These are phyloP conservation scores for Cyberlindnera euphorbiiphila DNA, from an alignment of 805 yeast genomes.

Conservation along the genomic window DNA sequence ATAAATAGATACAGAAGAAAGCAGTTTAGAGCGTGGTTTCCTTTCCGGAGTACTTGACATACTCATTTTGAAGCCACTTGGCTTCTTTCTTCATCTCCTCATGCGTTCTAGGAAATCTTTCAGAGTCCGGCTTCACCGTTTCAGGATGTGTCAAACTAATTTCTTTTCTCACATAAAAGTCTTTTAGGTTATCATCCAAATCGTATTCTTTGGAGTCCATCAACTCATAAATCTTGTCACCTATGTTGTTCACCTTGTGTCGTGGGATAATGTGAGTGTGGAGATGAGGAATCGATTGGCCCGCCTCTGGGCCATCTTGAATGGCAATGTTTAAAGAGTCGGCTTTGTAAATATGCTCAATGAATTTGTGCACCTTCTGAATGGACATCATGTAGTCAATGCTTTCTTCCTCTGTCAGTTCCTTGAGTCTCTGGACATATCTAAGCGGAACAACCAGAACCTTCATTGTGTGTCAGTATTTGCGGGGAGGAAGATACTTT, in stretches of 20 bases:
- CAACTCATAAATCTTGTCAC: slow-evolving; percentile 69
- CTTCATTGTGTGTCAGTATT: background rate
- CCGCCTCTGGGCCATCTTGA: slow-evolving; percentile 95
- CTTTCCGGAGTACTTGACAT: slow-evolving; percentile 20
- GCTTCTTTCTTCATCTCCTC: slow-evolving; percentile 78
- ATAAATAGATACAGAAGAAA: slow-evolving; percentile 1
- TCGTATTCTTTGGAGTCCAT: slow-evolving; percentile 54
- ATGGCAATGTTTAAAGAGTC: slow-evolving; percentile 86
- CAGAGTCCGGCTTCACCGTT: slow-evolving; percentile 43
- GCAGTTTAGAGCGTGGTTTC: background rate
- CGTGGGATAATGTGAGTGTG: slow-evolving; percentile 95
- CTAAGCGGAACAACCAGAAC: slow-evolving; percentile 80
- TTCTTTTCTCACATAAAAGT: slow-evolving; percentile 31
- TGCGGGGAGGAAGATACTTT: background rate
- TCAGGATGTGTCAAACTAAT: slow-evolving; percentile 25
- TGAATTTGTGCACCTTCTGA: slow-evolving; percentile 65
- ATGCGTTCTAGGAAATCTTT: slow-evolving; percentile 51
- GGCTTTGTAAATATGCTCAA: slow-evolving; percentile 65
- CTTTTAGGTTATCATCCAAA: slow-evolving; percentile 30
- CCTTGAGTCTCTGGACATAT: slow-evolving; percentile 59
- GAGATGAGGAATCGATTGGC: slow-evolving; percentile 93
- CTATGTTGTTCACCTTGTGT: slow-evolving; percentile 49
- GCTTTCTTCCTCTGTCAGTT: slow-evolving; percentile 67
- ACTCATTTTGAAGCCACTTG: slow-evolving; percentile 40
- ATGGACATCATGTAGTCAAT: slow-evolving; percentile 74